Percentiles rank a stretch among this genome's conserved stretches.
Conservation (phyloP, 108 stramenopile species). For the Nitzschia palea region DNA sequence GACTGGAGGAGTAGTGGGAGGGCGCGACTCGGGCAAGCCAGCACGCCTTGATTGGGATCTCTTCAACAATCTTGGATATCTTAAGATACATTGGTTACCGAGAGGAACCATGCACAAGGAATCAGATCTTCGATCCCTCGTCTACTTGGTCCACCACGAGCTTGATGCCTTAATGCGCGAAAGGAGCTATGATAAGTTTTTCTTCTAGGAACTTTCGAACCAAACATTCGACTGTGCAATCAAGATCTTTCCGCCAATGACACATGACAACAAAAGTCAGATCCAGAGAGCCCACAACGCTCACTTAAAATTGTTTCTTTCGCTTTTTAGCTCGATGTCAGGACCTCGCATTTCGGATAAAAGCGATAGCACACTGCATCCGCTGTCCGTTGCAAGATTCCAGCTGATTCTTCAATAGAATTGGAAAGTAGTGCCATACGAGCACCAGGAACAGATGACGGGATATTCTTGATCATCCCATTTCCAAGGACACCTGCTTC, state of each 20-base stretch:
- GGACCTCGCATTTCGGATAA: conserved; percentile 48
- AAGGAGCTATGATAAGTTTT: conserved; percentile 37
- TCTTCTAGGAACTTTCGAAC: conserved; percentile 19
- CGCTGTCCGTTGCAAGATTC: conserved; percentile 22
- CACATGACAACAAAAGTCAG: too few species aligned
- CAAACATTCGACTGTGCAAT: too few species aligned
- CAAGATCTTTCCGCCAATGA: too few species aligned
- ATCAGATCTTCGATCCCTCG: conserved; percentile 26
- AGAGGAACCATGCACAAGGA: conserved; percentile 26
- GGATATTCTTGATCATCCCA: conserved; percentile 18
- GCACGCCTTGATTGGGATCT: conserved; percentile 63
- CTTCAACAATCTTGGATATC: conserved; percentile 46
- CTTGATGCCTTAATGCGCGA: conserved; percentile 37
- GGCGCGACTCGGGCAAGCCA: conserved; percentile 22
- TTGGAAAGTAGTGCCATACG: neutral
- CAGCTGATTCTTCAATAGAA: neutral
- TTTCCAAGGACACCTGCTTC: conserved; percentile 17
- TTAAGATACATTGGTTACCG: conserved; percentile 61
- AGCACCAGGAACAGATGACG: conserved; percentile 4
- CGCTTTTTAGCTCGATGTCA: conserved; percentile 12
- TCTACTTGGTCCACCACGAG: conserved; percentile 48
- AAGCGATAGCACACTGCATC: conserved; percentile 44
- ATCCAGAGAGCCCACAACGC: too few species aligned
- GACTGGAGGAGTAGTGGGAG: conserved; percentile 33
- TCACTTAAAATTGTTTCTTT: too few species aligned